These are phyloP conservation scores for Russula sp. DNA, from an alignment of 768 basidiomycete genomes.

Conservation along the genomic window DNA sequence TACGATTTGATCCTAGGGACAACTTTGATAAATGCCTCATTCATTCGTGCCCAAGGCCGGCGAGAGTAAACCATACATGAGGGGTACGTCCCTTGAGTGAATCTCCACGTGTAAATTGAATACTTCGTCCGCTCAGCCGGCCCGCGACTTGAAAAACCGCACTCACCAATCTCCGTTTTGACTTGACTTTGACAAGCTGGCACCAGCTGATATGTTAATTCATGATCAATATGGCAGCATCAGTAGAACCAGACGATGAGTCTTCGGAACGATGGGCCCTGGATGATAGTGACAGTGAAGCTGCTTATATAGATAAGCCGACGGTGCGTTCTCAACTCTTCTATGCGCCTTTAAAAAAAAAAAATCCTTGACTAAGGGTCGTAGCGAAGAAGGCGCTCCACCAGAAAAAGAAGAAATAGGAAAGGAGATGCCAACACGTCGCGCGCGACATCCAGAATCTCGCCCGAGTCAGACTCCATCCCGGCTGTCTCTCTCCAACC, in stretches of 20 bases:
- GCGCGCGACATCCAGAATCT: neutral
- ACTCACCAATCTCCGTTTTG: neutral
- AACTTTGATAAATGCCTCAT: slow-evolving; percentile 85
- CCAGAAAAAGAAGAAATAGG: slow-evolving; percentile 18
- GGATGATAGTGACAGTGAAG: slow-evolving; percentile 1
- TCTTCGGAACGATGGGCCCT: neutral
- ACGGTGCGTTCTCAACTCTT: slow-evolving; percentile 11
- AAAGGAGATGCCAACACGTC: neutral
- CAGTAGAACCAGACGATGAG: neutral
- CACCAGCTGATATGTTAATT: neutral
- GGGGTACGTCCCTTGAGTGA: too few species aligned
- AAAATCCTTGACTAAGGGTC: neutral
- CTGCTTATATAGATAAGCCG: neutral
- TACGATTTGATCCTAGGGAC: slow-evolving; percentile 98
- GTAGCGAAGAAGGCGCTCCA: slow-evolving; percentile 4
- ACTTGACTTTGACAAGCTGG: neutral
- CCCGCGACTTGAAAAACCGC: neutral
- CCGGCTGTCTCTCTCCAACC: slow-evolving; percentile 23
- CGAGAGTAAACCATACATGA: too few species aligned
- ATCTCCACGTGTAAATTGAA: too few species aligned
- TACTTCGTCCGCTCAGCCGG: too few species aligned
- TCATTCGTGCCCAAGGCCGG: too few species aligned
- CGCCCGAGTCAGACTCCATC: neutral
- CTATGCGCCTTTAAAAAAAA: neutral
- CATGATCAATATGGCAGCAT: neutral